Evolutionary conservation across 2,329 filamentous ascomycete genomes (phyloP), one percentile per base, ranked within the genome.

Genomic region (Colletotrichum sp.): DNA sequence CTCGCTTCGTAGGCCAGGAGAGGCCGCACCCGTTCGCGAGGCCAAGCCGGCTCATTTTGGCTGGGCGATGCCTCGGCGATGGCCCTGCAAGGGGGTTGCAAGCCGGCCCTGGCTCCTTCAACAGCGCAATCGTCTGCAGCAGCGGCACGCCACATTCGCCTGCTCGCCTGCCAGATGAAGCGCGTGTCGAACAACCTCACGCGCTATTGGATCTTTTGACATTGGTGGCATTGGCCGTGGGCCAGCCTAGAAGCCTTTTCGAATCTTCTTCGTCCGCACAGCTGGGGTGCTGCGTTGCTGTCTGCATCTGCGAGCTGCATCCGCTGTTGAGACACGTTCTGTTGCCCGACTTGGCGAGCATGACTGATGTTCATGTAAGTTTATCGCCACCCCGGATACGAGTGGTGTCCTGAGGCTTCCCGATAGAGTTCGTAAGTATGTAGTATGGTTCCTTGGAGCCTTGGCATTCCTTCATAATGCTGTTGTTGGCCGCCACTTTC

Each of bases 1-100:
- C 73, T 76, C 18, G 16, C 49, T 73, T 71, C 70, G 64, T 73
- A 73, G 73, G 73, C 64, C 64, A 73, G 70, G 73, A 76, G 70
- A 63, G 28, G 28, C 44, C 55, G 36, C 67, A 26, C 49, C 49
- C 9, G 16, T 69, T 49, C n/a, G 32, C 16, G 26, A 39, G 44
- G 70, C 64, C 64, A 76, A 69, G 64, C 16, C 44, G 57, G 28
- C 18, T 18, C 44, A 32, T 32, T 65, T 34, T 57, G 26, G n/a
- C 57, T 59, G 28, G 57, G 32, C 73, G 44, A 73, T 76, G 32
- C 62, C 64, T 76, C 39, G 44, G 34, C 21, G 63, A 76, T 69
- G 44, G 18, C 5, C 7, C 13, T 52, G 21, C 64, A 39, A 39
- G 67, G 32, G 63, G 57, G 32, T 44, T 21, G 13, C 62, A 32